Evolutionary conservation across 1,284 basidiomycete genomes (phyloP).

Genomic region (Microbotryum scabiosae): DNA sequence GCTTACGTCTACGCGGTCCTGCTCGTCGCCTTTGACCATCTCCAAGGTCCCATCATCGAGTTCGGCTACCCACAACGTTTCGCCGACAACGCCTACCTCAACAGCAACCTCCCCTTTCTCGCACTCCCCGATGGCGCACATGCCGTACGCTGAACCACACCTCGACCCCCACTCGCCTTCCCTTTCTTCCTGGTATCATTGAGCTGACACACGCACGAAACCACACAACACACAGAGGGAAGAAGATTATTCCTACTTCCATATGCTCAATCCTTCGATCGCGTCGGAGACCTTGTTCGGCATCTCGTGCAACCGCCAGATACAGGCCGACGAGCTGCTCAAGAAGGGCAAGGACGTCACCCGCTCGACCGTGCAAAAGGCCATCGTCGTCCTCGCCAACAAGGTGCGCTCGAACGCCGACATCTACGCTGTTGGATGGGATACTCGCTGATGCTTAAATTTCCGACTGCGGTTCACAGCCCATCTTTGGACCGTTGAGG

Average conservation of each 20-base stretch:
- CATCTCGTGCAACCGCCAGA: conserved; percentile 97
- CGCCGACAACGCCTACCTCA: conserved; percentile 69
- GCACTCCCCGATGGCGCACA: conserved; percentile 96
- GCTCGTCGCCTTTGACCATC: conserved; percentile 35
- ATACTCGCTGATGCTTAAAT: neutral
- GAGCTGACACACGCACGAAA: neutral
- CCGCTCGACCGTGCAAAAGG: conserved; percentile 93
- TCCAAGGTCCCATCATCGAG: conserved; percentile 79
- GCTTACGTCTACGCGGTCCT: conserved; percentile 18
- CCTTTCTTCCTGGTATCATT: neutral
- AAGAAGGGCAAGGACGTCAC: conserved; percentile 81
- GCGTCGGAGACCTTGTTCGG: conserved; percentile 67
- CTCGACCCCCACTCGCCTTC: neutral
- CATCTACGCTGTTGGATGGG: neutral
- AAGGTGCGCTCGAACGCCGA: conserved; percentile 12
- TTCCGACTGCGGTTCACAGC: conserved; percentile 3
- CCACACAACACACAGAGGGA: conserved; percentile 51
- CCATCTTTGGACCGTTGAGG: conserved; percentile 41
- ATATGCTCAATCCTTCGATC: conserved; percentile 49
- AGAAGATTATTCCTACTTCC: conserved; percentile 97
- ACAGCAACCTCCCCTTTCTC: conserved; percentile 84
- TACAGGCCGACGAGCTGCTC: conserved; percentile 69
- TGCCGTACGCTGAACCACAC: conserved; percentile 50
- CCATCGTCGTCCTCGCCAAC: conserved; percentile 79
- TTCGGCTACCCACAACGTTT: conserved; percentile 55